A percentile compares a stretch with the other conserved stretches of the same genome.
phyloP scores from a whole-genome alignment of 176 grass and related monocot species.

The Microstegium vimineum region DNA sequence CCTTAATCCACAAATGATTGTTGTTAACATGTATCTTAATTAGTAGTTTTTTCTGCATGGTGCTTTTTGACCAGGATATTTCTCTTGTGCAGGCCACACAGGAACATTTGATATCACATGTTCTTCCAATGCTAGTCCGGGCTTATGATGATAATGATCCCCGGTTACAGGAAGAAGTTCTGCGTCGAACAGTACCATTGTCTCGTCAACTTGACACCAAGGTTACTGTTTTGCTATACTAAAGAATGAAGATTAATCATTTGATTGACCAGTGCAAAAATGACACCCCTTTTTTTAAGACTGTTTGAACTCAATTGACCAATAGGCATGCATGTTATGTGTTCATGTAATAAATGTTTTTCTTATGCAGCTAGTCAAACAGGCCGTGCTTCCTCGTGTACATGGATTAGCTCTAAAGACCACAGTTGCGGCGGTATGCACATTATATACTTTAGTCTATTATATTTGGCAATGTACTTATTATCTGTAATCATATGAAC shows the following conservation, averaged over 20 bases:
- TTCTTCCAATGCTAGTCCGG: constrained; percentile 91
- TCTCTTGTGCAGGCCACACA: constrained; percentile 47
- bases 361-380: constrained; percentile 75
- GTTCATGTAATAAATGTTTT: constrained; percentile 12
- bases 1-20: constrained; percentile 5
- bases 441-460: background rate
- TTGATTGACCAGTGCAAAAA: constrained; percentile 12
- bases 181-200: constrained; percentile 65
- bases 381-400: constrained; percentile 83
- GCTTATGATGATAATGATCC: constrained; percentile 98
- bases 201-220: constrained; percentile 77
- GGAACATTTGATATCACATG: constrained; percentile 75
- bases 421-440: constrained; percentile 88
- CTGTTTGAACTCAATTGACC: background rate
- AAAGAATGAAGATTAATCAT: background rate
- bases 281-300: background rate
- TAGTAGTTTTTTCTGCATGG: background rate
- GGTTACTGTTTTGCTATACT: constrained; percentile 34
- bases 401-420: constrained; percentile 96
- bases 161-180: constrained; percentile 95
- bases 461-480: constrained; percentile 10
- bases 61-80: background rate
- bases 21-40: background rate
- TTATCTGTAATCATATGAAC: background rate
- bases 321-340: background rate